Base-by-base conservation (phyloP, 1,139 yeast species). In the Pichia sp. region DNA sequence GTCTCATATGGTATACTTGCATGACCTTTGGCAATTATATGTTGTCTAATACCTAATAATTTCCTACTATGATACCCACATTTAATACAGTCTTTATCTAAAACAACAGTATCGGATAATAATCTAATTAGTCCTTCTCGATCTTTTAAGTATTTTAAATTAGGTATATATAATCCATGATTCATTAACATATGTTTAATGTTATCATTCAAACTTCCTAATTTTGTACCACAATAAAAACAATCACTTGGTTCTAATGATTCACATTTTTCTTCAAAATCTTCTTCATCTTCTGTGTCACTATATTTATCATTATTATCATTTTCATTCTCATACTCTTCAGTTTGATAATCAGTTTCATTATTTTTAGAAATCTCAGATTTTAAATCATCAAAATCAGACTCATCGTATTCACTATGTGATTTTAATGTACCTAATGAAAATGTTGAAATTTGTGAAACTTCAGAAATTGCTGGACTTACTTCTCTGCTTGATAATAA, bases 371-470 rank as follows among this genome's bases (percentile, higher is more conserved):
- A 46, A 10, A 53, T 45, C 18, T 58, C 61, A 1, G 65, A 60
- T 13, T 34, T 33, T 8, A 55, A 52, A 25, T 64, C 65, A 48
- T 73, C 74, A 10, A 56, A 56, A 22, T 60, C 62, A 28, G 53
- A 52, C 9, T 36, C 41, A 11, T 54, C 60, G 53, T 45, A 47
- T 29, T 52, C 55, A 45, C 55, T 50, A 3, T 51, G 56, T 10
- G 62, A 53, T 14, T 68, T 70, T 2, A 85, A 76, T 11, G 81
- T 84, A 16, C 87, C 88, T 29, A 85, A 70, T 0, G 91, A 83
- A 60, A 87, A 79, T 38, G 77, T 79, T 2, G 88, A 81, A 0
- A 73, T 71, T 6, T 79, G 74, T 5, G 86, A 79, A 9, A 73
- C 72, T 7, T 79, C 74, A 5, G 86, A 79, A 8, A 70, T 69